Evolutionary conservation across 2,329 filamentous ascomycete species (phyloP), one percentile per base, ranked within the genome.

Genomic region (Claviceps maximensis): DNA sequence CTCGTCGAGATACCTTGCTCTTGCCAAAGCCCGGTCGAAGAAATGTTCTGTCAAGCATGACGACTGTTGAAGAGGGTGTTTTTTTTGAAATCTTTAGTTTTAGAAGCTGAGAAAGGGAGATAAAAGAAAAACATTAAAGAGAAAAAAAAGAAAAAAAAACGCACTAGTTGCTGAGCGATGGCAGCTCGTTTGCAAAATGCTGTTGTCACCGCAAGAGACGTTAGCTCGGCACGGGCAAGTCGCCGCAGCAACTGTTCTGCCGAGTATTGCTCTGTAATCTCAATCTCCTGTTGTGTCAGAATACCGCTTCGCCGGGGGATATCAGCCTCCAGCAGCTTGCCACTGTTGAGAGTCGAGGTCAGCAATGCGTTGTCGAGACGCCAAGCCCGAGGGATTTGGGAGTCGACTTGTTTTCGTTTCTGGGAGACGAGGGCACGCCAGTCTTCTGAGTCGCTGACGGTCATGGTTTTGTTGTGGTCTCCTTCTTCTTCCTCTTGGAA

Each of bases 21-120:
- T 52, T 6, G 38, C 21, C 17, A 55, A 36, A 4, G 53, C 67
- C 59, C 57, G 50, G 8, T 70, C 63, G 57, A 78, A 78, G 48
- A 76, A 69, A 0, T 74, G 68, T 54, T 77, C 74, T 0, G 68
- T 72, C 19, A 71, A 55, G 47, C 68, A 71, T 52, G 69, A 67
- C 13, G 58, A 58, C 53, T 62, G 5, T 13, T 41, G 13, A 8
- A 7, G 27, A 8, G 40, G 10, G 9, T 23, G 17, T 48, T 40
- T 40, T 38, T 10, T 36, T 23, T 33, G 10, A 3, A 4, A 36
- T 27, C 23, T 21, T 40, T 8, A 6, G 12, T 27, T 45, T 27
- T 17, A 2, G 13, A 27, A 4, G 13, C 13, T 21, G 25, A 5
- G 19, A 27, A n/a, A n/a, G 12, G n/a, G n/a, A n/a, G n/a, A n/a